Conservation (phyloP, 306 rosid species). For the Vigna radiata region DNA sequence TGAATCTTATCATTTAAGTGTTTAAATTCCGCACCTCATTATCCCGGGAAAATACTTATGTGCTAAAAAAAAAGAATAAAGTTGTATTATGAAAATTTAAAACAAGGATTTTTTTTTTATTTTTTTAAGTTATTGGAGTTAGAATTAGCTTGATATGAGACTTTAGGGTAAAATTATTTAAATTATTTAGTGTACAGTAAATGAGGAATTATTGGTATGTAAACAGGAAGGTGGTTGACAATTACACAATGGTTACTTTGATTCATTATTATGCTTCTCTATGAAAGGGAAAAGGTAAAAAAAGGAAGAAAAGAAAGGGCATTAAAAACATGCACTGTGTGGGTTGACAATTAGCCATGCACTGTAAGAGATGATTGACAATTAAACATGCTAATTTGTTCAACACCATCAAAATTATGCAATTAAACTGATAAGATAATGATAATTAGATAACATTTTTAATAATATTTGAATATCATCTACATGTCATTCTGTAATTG, state of each 20-base stretch:
- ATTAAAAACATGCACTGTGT: background rate
- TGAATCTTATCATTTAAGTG: too few relatives aligned
- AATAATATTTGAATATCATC: too few relatives aligned
- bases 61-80: too few relatives aligned
- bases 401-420: background rate
- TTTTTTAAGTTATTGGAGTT: background rate
- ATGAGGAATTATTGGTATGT: slow-evolving; percentile 35
- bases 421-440: too few relatives aligned
- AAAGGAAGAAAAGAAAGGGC: background rate
- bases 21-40: too few relatives aligned
- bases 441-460: too few relatives aligned
- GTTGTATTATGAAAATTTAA: background rate
- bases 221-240: slow-evolving; percentile 11
- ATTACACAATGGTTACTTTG: slow-evolving; percentile 7
- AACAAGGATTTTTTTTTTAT: background rate
- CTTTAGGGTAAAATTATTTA: background rate
- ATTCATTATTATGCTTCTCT: background rate
- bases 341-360: slow-evolving; percentile 9
- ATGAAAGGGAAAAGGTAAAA: background rate
- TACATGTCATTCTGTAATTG: too few relatives aligned
- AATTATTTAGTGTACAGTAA: background rate
- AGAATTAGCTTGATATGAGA: background rate
- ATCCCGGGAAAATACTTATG: too few relatives aligned
- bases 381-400: background rate
- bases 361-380: slow-evolving; percentile 13